These are phyloP conservation scores for Podaxis sp. DNA, from an alignment of 768 basidiomycete genomes.

Conservation along the genomic window DNA sequence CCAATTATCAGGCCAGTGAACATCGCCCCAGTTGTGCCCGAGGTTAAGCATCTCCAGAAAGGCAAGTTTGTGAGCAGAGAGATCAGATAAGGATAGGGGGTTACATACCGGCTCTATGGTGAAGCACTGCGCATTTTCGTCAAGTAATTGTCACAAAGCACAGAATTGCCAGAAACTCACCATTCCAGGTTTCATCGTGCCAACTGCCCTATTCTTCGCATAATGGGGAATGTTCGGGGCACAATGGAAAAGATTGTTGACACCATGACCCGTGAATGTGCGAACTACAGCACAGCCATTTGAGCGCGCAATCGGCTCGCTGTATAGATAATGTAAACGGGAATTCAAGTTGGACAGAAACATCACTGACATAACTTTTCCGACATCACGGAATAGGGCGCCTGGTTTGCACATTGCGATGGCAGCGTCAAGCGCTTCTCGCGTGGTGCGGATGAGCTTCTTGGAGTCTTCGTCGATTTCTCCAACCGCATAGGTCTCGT, in stretches of 20 bases:
- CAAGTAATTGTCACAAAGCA: conserved; percentile 8
- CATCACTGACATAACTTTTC: conserved; percentile 75
- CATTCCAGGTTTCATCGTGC: conserved; percentile 93
- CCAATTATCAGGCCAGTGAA: conserved; percentile 96
- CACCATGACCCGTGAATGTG: conserved; percentile 89
- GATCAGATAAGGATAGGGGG: conserved; percentile 13
- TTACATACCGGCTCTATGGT: conserved; percentile 73
- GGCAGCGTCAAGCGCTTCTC: conserved; percentile 82
- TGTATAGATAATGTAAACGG: conserved; percentile 23
- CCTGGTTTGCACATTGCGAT: conserved; percentile 96
- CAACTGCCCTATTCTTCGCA: conserved; percentile 90
- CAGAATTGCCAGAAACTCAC: conserved; percentile 40
- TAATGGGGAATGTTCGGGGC: conserved; percentile 93
- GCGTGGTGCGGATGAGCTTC: conserved; percentile 80
- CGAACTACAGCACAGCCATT: conserved; percentile 90
- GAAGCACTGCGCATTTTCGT: conserved; percentile 44
- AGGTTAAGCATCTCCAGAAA: conserved; percentile 84
- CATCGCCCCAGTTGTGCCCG: conserved; percentile 71
- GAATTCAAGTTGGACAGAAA: conserved; percentile 1
- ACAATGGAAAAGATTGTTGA: conserved; percentile 83
- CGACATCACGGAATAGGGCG: conserved; percentile 83
- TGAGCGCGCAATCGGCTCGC: conserved; percentile 82
- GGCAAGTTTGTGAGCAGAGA: conserved; percentile 7
- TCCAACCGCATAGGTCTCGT: conserved; percentile 91
- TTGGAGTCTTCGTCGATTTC: conserved; percentile 79